phyloP scores from a whole-genome alignment of 257 asterid genomes.

The Datura wrightii region DNA sequence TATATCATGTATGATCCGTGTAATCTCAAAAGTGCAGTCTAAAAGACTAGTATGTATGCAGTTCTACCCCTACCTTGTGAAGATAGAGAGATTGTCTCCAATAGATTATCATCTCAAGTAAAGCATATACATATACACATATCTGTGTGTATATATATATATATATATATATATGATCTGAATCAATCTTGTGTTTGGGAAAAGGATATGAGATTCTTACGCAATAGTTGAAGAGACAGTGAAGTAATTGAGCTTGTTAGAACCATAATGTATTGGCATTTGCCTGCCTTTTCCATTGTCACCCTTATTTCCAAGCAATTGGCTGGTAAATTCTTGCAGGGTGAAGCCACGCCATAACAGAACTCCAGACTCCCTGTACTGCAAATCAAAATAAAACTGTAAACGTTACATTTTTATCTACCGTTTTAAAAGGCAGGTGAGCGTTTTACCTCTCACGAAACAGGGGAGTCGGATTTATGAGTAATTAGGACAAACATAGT shows the following conservation, averaged over 20 bases:
- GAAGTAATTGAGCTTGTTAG: conserved; percentile 69
- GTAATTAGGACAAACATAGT: background rate
- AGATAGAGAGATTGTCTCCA: too few species aligned
- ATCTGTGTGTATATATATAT: too few species aligned
- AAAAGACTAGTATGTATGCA: too few species aligned
- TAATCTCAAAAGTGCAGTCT: too few species aligned
- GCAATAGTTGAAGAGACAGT: conserved; percentile 85
- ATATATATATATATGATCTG: background rate
- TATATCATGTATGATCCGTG: too few species aligned
- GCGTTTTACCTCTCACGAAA: background rate
- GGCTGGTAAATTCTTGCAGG: conserved; percentile 78
- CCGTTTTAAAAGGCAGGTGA: background rate
- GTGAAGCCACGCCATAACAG: conserved; percentile 89
- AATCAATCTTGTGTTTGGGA: background rate
- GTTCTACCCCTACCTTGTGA: too few species aligned
- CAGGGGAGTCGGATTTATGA: background rate
- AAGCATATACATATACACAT: too few species aligned
- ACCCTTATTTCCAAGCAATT: conserved; percentile 68
- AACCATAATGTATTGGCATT: conserved; percentile 95
- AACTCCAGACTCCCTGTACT: conserved; percentile 91
- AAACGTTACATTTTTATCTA: background rate
- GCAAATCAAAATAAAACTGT: background rate
- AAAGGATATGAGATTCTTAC: conserved; percentile 43
- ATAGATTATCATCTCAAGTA: too few species aligned
- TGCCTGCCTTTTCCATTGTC: conserved; percentile 91